phyloP scores from a whole-genome alignment of 805 yeast genomes.

The Cyberlindnera galapagoensis region DNA sequence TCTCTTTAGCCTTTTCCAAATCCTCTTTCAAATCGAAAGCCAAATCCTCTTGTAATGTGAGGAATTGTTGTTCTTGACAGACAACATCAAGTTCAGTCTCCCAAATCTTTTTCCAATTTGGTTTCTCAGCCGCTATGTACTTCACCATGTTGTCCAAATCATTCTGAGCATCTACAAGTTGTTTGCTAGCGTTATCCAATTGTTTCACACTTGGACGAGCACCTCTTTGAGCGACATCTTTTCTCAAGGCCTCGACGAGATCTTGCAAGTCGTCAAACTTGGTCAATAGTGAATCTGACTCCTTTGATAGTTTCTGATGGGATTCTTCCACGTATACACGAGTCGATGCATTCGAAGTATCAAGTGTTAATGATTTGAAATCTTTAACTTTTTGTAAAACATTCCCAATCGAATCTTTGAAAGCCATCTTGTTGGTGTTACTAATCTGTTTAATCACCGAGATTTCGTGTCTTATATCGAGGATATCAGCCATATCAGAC shows the following conservation, averaged over 20 bases:
- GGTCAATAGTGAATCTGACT: constrained; percentile 67
- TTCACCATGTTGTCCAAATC: constrained; percentile 48
- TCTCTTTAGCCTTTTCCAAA: constrained; percentile 70
- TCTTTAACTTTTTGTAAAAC: constrained; percentile 40
- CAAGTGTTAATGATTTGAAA: constrained; percentile 45
- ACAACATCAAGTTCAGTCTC: constrained; percentile 84
- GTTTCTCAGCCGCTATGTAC: constrained; percentile 64
- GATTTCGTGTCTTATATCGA: constrained; percentile 51
- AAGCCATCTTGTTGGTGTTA: constrained; percentile 32
- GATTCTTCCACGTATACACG: constrained; percentile 70
- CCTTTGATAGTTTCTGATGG: constrained; percentile 64
- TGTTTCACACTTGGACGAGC: constrained; percentile 76
- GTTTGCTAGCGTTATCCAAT: constrained; percentile 56
- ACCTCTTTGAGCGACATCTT: constrained; percentile 89
- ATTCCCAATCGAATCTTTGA: constrained; percentile 37
- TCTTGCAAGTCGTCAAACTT: constrained; percentile 90
- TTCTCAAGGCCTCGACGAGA: constrained; percentile 77
- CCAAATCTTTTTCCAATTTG: constrained; percentile 89
- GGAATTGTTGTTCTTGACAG: constrained; percentile 90
- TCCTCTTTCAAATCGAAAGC: constrained; percentile 77
- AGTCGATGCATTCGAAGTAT: constrained; percentile 27
- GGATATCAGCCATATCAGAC: constrained; percentile 20
- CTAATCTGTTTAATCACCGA: constrained; percentile 54
- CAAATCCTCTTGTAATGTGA: constrained; percentile 84
- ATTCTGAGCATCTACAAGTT: constrained; percentile 50